Percentiles rank a stretch among this genome's conserved stretches.
phyloP scores from a whole-genome alignment of 164 flowering plant species.

The Hamamelis virginiana region DNA sequence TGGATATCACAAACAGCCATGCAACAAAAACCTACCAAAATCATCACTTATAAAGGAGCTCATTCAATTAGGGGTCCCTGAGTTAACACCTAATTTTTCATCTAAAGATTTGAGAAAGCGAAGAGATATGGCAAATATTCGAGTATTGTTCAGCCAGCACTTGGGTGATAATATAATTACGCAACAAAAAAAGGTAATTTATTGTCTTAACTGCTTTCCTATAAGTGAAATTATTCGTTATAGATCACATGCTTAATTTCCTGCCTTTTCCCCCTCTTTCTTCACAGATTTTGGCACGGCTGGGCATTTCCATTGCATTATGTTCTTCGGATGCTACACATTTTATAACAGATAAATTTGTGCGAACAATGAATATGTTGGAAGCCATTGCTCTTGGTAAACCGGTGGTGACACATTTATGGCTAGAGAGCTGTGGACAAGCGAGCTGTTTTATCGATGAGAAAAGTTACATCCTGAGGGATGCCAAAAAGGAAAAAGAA shows the following conservation, averaged over 20 bases:
- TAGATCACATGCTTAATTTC: neutral
- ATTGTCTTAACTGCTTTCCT: neutral
- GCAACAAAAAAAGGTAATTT: slow-evolving; percentile 82
- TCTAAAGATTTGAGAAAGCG: slow-evolving; percentile 51
- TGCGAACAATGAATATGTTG: slow-evolving; percentile 90
- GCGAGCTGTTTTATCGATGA: slow-evolving; percentile 79
- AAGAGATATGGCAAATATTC: slow-evolving; percentile 49
- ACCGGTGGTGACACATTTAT: slow-evolving; percentile 80
- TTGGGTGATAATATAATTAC: slow-evolving; percentile 64
- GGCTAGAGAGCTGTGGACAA: slow-evolving; percentile 91
- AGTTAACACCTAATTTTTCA: slow-evolving; percentile 18
- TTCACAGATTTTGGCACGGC: slow-evolving; percentile 52
- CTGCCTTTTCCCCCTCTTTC: slow-evolving; percentile 6
- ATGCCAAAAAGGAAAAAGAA: slow-evolving; percentile 83
- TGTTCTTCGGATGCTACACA: slow-evolving; percentile 77
- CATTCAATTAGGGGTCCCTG: slow-evolving; percentile 29
- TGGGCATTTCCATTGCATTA: slow-evolving; percentile 59
- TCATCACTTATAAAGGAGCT: slow-evolving; percentile 55
- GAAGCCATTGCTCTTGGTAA: slow-evolving; percentile 89
- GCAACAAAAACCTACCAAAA: slow-evolving; percentile 38
- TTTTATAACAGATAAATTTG: slow-evolving; percentile 76
- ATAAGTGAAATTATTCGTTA: neutral
- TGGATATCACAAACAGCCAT: slow-evolving; percentile 36
- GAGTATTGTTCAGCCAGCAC: slow-evolving; percentile 84
- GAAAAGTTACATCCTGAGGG: slow-evolving; percentile 73